A percentile compares a stretch with the other conserved stretches of the same genome.
phyloP scores from a whole-genome alignment of 1,284 basidiomycete genomes.

The Xanthoconium separans region DNA sequence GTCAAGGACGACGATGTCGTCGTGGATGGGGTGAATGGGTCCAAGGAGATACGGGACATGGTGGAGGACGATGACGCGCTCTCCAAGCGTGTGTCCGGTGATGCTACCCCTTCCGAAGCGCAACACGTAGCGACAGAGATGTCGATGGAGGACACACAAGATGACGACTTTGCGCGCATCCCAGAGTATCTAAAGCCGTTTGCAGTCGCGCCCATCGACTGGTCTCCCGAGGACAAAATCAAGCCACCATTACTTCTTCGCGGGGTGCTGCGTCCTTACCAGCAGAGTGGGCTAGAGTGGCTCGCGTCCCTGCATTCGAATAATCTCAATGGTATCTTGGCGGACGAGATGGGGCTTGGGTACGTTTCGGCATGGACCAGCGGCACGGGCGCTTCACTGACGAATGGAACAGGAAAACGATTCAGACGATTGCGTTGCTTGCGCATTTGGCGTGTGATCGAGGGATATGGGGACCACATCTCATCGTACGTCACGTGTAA shows the following conservation, averaged over 20 bases:
- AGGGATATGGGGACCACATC: constrained; percentile 96
- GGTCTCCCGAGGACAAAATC: constrained; percentile 58
- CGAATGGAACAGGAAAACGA: constrained; percentile 75
- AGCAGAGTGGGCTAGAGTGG: constrained; percentile 95
- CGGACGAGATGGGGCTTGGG: constrained; percentile 93
- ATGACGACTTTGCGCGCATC: constrained; percentile 32
- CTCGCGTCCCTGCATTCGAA: constrained; percentile 87
- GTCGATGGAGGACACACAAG: constrained; percentile 15
- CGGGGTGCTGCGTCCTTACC: constrained; percentile 89
- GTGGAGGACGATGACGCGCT: not conserved
- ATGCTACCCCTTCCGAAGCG: not conserved
- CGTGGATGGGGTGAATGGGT: not conserved
- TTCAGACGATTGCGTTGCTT: constrained; percentile 91
- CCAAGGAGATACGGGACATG: not conserved
- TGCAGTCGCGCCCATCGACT: constrained; percentile 65
- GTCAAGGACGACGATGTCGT: constrained; percentile 12
- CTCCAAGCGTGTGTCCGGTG: not conserved
- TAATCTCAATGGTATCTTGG: constrained; percentile 90
- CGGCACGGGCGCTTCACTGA: not conserved
- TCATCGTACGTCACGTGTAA: constrained; percentile 57
- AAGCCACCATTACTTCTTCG: constrained; percentile 82
- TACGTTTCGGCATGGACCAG: constrained; percentile 39
- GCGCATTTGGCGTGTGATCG: constrained; percentile 93
- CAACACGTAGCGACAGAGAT: constrained; percentile 6
- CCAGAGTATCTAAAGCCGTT: constrained; percentile 64